phyloP scores from a whole-genome alignment of 176 grass and related monocot genomes.

The Melocanna baccifera region DNA sequence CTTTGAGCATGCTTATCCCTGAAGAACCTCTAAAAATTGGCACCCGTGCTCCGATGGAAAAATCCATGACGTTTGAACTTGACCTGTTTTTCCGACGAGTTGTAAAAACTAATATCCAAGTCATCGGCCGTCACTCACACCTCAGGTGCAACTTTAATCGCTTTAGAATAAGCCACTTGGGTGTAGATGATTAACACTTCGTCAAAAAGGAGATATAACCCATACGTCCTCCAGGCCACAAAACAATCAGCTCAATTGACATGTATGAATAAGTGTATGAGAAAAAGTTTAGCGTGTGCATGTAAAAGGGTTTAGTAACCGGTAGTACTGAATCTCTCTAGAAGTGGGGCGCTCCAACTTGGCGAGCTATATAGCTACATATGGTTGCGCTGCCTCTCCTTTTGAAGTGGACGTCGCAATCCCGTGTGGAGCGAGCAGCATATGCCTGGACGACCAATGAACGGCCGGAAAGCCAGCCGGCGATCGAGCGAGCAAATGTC shows the following conservation, averaged over 20 bases:
- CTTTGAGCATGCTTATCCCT: neutral
- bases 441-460: constrained; percentile 1
- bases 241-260: constrained; percentile 33
- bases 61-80: neutral
- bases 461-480: neutral
- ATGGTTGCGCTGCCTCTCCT: neutral
- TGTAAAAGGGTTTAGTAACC: neutral
- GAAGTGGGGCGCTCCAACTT: neutral
- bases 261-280: neutral
- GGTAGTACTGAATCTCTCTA: neutral
- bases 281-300: constrained; percentile 6
- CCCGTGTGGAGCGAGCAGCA: constrained; percentile 19
- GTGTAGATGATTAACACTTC: neutral
- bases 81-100: neutral
- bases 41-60: neutral
- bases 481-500: neutral
- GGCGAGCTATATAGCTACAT: constrained; percentile 9
- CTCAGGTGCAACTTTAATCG: constrained; percentile 41
- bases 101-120: neutral
- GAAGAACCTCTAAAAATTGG: neutral
- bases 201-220: constrained; percentile 29
- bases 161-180: constrained; percentile 30
- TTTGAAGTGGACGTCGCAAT: constrained; percentile 37
- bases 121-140: constrained; percentile 10
- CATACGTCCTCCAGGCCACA: neutral